These are phyloP conservation scores for Camellia oleifera DNA, from an alignment of 179 eudicot genomes.

Conservation along the genomic window DNA sequence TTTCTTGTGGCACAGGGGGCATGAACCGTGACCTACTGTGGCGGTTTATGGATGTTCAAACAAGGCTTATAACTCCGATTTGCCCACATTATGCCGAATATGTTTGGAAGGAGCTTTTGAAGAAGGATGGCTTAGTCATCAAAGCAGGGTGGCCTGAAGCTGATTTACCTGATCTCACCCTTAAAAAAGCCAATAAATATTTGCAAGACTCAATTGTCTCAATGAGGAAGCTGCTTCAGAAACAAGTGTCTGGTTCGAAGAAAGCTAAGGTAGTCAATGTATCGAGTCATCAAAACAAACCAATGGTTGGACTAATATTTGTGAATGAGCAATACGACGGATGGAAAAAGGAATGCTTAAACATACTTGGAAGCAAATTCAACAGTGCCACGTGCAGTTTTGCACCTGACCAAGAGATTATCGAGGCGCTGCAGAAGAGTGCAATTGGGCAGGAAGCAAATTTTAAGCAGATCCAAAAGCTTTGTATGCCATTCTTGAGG, in stretches of 20 bases:
- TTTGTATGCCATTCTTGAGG: slow-evolving; percentile 85
- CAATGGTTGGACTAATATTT: slow-evolving; percentile 49
- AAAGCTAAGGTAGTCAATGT: slow-evolving; percentile 43
- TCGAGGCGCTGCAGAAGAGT: slow-evolving; percentile 57
- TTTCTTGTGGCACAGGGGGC: slow-evolving; percentile 72
- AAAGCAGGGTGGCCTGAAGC: slow-evolving; percentile 81
- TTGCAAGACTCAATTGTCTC: slow-evolving; percentile 62
- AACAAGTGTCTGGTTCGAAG: slow-evolving; percentile 69
- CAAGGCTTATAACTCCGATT: slow-evolving; percentile 75
- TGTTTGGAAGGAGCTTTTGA: slow-evolving; percentile 74
- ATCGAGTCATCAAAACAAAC: slow-evolving; percentile 27
- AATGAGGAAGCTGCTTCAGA: slow-evolving; percentile 78
- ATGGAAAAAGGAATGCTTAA: slow-evolving; percentile 79
- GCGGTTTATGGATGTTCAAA: slow-evolving; percentile 81
- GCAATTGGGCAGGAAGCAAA: slow-evolving; percentile 48
- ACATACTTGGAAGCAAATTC: slow-evolving; percentile 57
- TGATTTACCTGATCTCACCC: slow-evolving; percentile 60
- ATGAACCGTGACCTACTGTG: slow-evolving; percentile 66
- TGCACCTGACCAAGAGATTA: slow-evolving; percentile 68
- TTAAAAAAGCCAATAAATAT: slow-evolving; percentile 68
- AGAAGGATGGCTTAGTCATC: slow-evolving; percentile 65
- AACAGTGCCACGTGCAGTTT: slow-evolving; percentile 35
- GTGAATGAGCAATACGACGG: slow-evolving; percentile 83
- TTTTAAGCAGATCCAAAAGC: slow-evolving; percentile 73
- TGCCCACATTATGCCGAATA: slow-evolving; percentile 83